phyloP scores from a whole-genome alignment of 345 rosid species.

The Murraya paniculata region DNA sequence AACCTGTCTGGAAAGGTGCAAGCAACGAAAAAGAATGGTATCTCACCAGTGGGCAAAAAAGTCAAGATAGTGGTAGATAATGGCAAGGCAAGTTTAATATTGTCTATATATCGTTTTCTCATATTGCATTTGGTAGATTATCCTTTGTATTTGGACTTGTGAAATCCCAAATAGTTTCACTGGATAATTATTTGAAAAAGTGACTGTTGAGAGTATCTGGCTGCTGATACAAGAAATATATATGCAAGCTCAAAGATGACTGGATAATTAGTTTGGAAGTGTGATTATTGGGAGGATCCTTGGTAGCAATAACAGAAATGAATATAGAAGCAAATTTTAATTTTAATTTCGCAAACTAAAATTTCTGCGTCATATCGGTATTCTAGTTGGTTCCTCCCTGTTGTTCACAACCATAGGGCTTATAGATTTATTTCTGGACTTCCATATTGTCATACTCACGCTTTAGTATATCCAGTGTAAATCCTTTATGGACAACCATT shows the following conservation, averaged over 20 bases:
- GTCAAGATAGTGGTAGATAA: slow-evolving; percentile 81
- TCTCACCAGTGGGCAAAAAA: slow-evolving; percentile 37
- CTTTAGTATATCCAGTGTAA: not conserved
- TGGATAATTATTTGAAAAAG: not conserved
- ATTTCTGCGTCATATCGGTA: not conserved
- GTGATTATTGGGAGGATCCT: not conserved
- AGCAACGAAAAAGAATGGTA: slow-evolving; percentile 42
- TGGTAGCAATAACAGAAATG: not conserved
- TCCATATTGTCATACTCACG: not conserved
- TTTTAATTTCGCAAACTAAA: not conserved
- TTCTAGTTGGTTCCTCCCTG: not conserved
- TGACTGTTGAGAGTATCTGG: not conserved
- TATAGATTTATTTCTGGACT: not conserved
- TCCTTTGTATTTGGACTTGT: not conserved
- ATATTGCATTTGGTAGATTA: slow-evolving; percentile 10
- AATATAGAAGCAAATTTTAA: not conserved
- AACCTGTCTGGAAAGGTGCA: slow-evolving; percentile 52
- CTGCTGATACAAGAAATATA: not conserved
- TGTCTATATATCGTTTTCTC: not conserved
- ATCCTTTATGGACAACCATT: not conserved
- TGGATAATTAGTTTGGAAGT: not conserved
- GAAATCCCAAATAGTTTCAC: no score
- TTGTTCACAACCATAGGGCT: not conserved
- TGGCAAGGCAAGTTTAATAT: slow-evolving; percentile 49
- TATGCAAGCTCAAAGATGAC: not conserved